A percentile compares a stretch with the other conserved stretches of the same genome.
phyloP scores from a whole-genome alignment of 164 flowering plant species.

The Protea cynaroides region DNA sequence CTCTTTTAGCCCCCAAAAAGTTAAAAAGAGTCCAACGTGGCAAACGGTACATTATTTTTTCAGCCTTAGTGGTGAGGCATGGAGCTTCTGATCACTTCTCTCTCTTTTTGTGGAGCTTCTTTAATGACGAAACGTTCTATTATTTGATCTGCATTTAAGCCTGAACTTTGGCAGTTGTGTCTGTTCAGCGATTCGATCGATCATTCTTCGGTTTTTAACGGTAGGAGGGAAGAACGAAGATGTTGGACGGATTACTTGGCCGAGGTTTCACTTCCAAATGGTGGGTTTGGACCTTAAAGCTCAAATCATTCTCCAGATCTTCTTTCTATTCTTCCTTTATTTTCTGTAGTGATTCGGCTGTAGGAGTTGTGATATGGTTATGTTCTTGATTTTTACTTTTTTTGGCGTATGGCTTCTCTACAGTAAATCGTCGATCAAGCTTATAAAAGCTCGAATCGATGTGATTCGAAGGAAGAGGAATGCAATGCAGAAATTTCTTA shows the following conservation, averaged over 20 bases:
- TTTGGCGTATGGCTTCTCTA: neutral
- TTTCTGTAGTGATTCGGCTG: neutral
- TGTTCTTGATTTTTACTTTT: neutral
- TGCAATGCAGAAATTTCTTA: slow-evolving; percentile 59
- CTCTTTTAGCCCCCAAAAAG: too few relatives aligned
- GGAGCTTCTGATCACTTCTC: neutral
- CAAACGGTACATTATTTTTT: neutral
- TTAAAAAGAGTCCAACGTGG: neutral
- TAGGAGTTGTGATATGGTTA: neutral
- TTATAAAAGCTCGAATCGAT: slow-evolving; percentile 47
- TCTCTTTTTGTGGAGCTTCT: neutral
- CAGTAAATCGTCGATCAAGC: slow-evolving; percentile 61
- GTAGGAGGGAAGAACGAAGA: slow-evolving; percentile 17
- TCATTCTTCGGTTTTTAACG: neutral
- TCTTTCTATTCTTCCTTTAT: neutral
- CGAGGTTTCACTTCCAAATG: slow-evolving; percentile 71
- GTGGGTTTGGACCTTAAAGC: slow-evolving; percentile 24
- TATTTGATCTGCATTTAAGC: neutral
- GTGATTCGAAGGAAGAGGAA: slow-evolving; percentile 51
- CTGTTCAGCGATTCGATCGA: neutral
- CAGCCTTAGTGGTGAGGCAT: too few relatives aligned
- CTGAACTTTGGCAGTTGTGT: neutral
- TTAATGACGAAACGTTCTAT: neutral
- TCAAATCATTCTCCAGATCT: neutral
- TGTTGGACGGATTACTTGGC: slow-evolving; percentile 81